A percentile compares a stretch with the other conserved stretches of the same genome.
Evolutionary conservation across 345 rosid species (phyloP).

Genomic region (Euphorbia lathyris): DNA sequence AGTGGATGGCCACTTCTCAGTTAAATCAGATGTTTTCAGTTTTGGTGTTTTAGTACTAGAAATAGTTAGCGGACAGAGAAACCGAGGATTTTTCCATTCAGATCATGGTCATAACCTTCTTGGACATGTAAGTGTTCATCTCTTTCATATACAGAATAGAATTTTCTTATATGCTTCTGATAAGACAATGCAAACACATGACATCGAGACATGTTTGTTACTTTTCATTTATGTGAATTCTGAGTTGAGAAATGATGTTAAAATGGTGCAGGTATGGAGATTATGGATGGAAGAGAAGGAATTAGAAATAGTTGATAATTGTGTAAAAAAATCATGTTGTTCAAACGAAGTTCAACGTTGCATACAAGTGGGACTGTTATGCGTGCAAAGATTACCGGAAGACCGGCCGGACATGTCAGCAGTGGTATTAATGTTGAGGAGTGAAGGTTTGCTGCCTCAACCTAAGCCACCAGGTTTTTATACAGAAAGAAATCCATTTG

Average conservation of each 20-base stretch:
- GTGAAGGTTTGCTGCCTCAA: constrained; percentile 34
- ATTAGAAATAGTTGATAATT: constrained; percentile 21
- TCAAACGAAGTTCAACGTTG: constrained; percentile 28
- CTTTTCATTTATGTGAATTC: too few relatives aligned
- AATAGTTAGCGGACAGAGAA: constrained; percentile 12
- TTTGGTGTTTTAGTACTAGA: constrained; percentile 18
- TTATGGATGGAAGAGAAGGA: constrained; percentile 32
- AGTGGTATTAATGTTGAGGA: constrained; percentile 43
- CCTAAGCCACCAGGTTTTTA: constrained; percentile 48
- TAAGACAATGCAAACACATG: too few relatives aligned
- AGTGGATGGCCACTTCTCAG: constrained; percentile 14
- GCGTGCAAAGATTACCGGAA: constrained; percentile 41
- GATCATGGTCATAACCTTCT: constrained; percentile 16
- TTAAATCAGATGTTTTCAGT: constrained; percentile 23
- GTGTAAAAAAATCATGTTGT: constrained; percentile 1
- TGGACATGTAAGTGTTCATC: constrained; percentile 15
- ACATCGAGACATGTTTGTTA: too few relatives aligned
- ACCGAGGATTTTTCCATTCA: constrained; percentile 7
- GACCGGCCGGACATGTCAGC: constrained; percentile 44
- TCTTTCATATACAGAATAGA: too few relatives aligned
- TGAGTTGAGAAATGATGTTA: too few relatives aligned
- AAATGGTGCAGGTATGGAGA: constrained; percentile 38
- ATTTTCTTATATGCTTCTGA: too few relatives aligned
- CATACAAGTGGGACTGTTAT: constrained; percentile 42
- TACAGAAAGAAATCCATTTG: constrained; percentile 15